A percentile compares a stretch with the other conserved stretches of the same genome.
Conservation (phyloP, 2,329 filamentous ascomycete genomes). For the Phaeosphaeriaceae sp. region DNA sequence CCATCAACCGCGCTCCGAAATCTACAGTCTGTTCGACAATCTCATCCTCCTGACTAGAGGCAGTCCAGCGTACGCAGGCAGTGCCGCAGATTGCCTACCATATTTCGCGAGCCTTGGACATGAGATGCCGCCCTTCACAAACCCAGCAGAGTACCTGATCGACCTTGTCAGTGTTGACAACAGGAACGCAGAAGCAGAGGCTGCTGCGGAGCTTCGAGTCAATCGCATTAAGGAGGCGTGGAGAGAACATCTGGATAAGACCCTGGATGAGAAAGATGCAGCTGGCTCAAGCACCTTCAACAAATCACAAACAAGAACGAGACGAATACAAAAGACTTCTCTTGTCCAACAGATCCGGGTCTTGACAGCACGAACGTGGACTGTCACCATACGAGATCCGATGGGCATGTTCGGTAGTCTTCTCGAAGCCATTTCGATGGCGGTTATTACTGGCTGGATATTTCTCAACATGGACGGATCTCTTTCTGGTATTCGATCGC, state of each 20-base stretch:
- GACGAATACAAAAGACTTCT: conserved; percentile 56
- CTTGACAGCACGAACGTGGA: conserved; percentile 72
- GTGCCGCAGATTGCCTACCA: conserved; percentile 62
- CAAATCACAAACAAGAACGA: conserved; percentile 11
- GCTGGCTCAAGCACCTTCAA: conserved; percentile 5
- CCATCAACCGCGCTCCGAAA: conserved; percentile 79
- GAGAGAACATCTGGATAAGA: conserved; percentile 46
- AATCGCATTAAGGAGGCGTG: conserved; percentile 68
- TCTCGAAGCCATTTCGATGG: conserved; percentile 74
- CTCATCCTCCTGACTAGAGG: conserved; percentile 73
- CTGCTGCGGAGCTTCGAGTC: conserved; percentile 65
- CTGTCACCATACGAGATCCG: conserved; percentile 77
- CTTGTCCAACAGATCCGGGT: conserved; percentile 70
- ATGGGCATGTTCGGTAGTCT: conserved; percentile 76
- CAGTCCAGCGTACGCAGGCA: conserved; percentile 72
- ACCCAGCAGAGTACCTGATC: conserved; percentile 78
- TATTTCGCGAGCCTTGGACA: conserved; percentile 71
- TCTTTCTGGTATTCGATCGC: conserved; percentile 74
- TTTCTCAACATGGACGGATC: conserved; percentile 71
- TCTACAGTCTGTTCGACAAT: conserved; percentile 79
- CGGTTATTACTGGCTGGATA: conserved; percentile 74
- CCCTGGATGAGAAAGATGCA: conserved; percentile 18
- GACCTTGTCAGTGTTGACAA: conserved; percentile 78
- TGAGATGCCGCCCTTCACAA: conserved; percentile 73
- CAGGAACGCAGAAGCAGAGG: conserved; percentile 70